Conservation (phyloP, 208 protist genomes). For the Trypanosoma cruzi region DNA sequence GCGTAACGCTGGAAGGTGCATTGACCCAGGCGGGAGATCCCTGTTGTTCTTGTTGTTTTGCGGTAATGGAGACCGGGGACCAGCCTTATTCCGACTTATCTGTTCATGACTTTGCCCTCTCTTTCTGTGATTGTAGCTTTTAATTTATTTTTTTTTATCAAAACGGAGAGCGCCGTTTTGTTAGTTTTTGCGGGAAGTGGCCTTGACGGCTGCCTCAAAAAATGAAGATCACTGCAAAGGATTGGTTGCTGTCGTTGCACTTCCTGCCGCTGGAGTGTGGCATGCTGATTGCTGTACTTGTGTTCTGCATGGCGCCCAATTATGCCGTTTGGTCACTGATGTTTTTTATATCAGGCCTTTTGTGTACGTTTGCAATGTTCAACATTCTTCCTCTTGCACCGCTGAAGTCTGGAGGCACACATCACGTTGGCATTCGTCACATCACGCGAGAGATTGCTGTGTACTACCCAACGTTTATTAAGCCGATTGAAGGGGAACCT, state of each 20-base stretch:
- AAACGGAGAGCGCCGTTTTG: neutral
- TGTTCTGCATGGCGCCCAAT: slow-evolving; percentile 1
- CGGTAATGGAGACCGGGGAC: too few relatives aligned
- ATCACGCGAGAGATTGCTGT: slow-evolving; percentile 12
- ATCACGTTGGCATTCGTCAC: slow-evolving; percentile 29
- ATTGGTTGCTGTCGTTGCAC: slow-evolving; percentile 20
- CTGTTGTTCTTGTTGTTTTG: too few relatives aligned
- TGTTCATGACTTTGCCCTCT: neutral
- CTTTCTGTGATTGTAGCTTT: neutral
- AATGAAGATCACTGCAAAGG: neutral
- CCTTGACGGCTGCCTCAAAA: neutral
- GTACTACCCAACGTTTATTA: slow-evolving; percentile 26
- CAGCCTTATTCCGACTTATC: too few relatives aligned
- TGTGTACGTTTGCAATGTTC: slow-evolving; percentile 8
- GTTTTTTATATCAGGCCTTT: slow-evolving; percentile 4
- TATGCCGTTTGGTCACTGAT: slow-evolving; percentile 3
- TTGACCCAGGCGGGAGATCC: too few relatives aligned
- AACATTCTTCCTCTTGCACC: slow-evolving; percentile 12
- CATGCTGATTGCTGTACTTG: neutral
- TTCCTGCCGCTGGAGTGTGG: slow-evolving; percentile 12
- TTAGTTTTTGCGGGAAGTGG: neutral
- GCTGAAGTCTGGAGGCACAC: slow-evolving; percentile 1
- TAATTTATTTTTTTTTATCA: neutral
- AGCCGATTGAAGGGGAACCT: slow-evolving; percentile 26
- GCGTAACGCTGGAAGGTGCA: neutral